Evolutionary conservation across 176 grass and related monocot genomes (phyloP).

Genomic region (Cenchrus purpureus): DNA sequence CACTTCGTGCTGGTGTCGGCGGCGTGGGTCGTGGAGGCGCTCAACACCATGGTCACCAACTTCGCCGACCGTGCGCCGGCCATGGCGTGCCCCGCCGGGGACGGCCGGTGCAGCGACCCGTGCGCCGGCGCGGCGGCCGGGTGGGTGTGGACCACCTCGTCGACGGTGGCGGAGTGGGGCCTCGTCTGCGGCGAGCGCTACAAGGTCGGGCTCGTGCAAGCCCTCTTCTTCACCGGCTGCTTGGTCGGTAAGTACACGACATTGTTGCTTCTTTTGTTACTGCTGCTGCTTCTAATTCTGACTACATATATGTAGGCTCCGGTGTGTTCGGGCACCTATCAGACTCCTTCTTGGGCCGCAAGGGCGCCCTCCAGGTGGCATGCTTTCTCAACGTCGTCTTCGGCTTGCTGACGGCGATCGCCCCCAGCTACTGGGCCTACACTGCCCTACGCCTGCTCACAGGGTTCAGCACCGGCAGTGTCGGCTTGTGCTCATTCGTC

Average conservation of each 20-base stretch:
- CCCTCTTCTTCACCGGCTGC: constrained; percentile 76
- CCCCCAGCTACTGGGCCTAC: too few species aligned
- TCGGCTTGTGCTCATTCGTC: too few species aligned
- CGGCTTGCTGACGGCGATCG: too few species aligned
- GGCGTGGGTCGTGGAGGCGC: constrained; percentile 54
- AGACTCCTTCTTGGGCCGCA: too few species aligned
- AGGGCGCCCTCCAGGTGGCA: too few species aligned
- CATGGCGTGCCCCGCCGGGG: neutral
- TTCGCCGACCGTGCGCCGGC: constrained; percentile 82
- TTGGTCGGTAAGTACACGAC: constrained; percentile 65
- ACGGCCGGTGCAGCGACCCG: constrained; percentile 29
- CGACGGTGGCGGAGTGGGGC: constrained; percentile 80
- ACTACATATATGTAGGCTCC: too few species aligned
- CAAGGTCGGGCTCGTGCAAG: constrained; percentile 83
- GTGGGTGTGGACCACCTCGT: constrained; percentile 70
- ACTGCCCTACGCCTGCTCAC: too few species aligned
- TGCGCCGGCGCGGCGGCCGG: constrained; percentile 40
- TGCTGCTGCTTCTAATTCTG: too few species aligned
- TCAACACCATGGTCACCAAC: constrained; percentile 95
- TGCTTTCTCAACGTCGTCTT: too few species aligned
- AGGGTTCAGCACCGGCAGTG: too few species aligned
- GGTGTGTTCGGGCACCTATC: too few species aligned
- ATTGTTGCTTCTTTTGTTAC: too few species aligned
- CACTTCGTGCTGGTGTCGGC: constrained; percentile 63
- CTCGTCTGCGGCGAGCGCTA: constrained; percentile 76